phyloP scores from a whole-genome alignment of 805 yeast genomes.

The Cyberlindnera maclurae region DNA sequence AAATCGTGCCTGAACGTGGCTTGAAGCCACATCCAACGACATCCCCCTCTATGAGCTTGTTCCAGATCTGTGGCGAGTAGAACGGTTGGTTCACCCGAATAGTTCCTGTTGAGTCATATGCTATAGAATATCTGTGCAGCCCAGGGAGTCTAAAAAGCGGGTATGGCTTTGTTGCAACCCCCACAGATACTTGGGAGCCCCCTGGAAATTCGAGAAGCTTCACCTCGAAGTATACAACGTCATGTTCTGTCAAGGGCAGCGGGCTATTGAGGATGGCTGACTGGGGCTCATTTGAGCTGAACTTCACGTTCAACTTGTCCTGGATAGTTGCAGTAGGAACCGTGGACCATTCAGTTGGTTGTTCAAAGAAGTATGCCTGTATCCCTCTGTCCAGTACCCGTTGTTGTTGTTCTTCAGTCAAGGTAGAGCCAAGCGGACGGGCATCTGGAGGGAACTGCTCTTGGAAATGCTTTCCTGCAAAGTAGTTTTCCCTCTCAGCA shows the following conservation, averaged over 20 bases:
- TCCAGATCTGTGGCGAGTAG: slow-evolving; percentile 46
- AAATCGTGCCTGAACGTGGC: slow-evolving; percentile 74
- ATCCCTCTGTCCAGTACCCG: slow-evolving; percentile 75
- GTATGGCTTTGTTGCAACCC: slow-evolving; percentile 80
- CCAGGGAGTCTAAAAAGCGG: slow-evolving; percentile 95
- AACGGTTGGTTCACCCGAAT: slow-evolving; percentile 60
- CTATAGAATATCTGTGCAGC: slow-evolving; percentile 71
- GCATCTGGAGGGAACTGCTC: slow-evolving; percentile 38
- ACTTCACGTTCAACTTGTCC: slow-evolving; percentile 49
- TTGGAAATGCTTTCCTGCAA: slow-evolving; percentile 32
- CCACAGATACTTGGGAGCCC: slow-evolving; percentile 56
- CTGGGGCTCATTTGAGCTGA: slow-evolving; percentile 17
- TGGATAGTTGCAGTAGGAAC: slow-evolving; percentile 39
- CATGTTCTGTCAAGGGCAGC: slow-evolving; percentile 36
- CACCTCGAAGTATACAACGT: slow-evolving; percentile 26
- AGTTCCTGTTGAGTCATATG: slow-evolving; percentile 83
- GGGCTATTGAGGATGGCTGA: slow-evolving; percentile 29
- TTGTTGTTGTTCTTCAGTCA: slow-evolving; percentile 84
- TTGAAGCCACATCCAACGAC: slow-evolving; percentile 90
- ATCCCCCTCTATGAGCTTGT: slow-evolving; percentile 62
- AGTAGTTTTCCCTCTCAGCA: slow-evolving; percentile 34
- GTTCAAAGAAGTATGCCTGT: slow-evolving; percentile 36
- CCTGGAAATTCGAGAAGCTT: slow-evolving; percentile 67
- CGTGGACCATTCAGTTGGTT: slow-evolving; percentile 32
- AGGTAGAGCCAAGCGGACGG: slow-evolving; percentile 26